These are phyloP conservation scores for Penicillium sp. DNA, from an alignment of 2,329 filamentous ascomycete genomes.

Conservation along the genomic window DNA sequence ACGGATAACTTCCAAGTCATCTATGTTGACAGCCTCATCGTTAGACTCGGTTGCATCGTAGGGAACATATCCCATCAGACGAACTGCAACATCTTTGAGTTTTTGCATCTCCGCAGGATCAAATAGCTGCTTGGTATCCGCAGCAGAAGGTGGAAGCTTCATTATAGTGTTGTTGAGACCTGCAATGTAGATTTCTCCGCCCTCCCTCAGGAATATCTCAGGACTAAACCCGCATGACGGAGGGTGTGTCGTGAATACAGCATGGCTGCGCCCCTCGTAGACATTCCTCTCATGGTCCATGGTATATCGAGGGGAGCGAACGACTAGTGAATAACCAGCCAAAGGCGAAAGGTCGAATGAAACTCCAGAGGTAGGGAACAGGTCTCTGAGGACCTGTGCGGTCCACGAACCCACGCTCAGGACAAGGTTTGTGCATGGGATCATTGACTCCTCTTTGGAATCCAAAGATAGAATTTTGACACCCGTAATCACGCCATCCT, in stretches of 20 bases:
- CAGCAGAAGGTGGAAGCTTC: slow-evolving; percentile 56
- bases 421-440: slow-evolving; percentile 63
- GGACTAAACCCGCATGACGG: slow-evolving; percentile 57
- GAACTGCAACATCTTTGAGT: slow-evolving; percentile 32
- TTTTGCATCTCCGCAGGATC: slow-evolving; percentile 40
- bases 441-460: slow-evolving; percentile 21
- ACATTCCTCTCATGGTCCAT: slow-evolving; percentile 30
- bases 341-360: slow-evolving; percentile 58
- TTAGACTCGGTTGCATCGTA: slow-evolving; percentile 10
- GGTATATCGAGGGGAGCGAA: slow-evolving; percentile 55
- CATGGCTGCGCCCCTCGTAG: slow-evolving; percentile 56
- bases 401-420: slow-evolving; percentile 71
- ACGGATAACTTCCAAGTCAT: slow-evolving; percentile 60
- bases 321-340: slow-evolving; percentile 68
- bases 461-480: slow-evolving; percentile 49
- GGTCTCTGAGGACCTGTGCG: slow-evolving; percentile 56
- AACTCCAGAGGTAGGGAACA: slow-evolving; percentile 58
- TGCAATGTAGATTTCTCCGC: slow-evolving; percentile 68
- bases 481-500: slow-evolving; percentile 49
- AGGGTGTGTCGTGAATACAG: slow-evolving; percentile 62
- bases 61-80: slow-evolving; percentile 33
- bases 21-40: slow-evolving; percentile 33
- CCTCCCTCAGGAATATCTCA: slow-evolving; percentile 65
- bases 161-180: slow-evolving; percentile 64
- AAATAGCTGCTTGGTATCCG: slow-evolving; percentile 38